Evolutionary conservation across 371 early-diverging fungal genomes (phyloP).

Genomic region (Paraphysoderma sedebokerense): DNA sequence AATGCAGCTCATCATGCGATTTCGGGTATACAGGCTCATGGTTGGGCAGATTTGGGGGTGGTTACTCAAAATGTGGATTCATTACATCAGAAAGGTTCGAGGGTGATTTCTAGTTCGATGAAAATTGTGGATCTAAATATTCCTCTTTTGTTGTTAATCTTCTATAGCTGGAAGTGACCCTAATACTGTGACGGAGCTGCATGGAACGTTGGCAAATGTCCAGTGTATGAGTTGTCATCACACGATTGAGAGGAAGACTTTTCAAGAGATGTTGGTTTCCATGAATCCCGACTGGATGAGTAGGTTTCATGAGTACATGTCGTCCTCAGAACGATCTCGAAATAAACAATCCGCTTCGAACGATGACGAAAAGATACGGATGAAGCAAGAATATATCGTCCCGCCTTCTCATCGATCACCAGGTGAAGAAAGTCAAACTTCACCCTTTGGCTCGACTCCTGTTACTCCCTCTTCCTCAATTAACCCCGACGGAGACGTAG

Average conservation of each 20-base stretch:
- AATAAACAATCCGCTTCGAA: background rate
- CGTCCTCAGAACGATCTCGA: conserved; percentile 2
- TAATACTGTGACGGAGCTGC: conserved; percentile 49
- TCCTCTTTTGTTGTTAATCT: background rate
- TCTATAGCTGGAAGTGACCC: conserved; percentile 16
- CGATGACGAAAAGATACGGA: background rate
- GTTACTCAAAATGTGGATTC: conserved; percentile 90
- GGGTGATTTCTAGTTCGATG: no score
- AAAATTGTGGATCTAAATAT: no score
- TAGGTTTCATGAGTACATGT: conserved; percentile 11
- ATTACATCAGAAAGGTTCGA: conserved; percentile 33
- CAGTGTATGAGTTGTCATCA: conserved; percentile 50
- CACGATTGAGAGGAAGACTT: conserved; percentile 25
- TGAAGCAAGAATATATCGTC: background rate
- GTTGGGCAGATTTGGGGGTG: conserved; percentile 25
- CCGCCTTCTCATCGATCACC: background rate
- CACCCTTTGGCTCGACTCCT: background rate
- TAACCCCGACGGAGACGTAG: conserved; percentile 30
- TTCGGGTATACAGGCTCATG: conserved; percentile 22
- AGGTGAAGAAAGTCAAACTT: background rate
- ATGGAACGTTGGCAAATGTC: conserved; percentile 60
- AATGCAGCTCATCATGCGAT: conserved; percentile 51
- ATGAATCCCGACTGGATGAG: conserved; percentile 60
- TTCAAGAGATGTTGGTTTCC: conserved; percentile 41
- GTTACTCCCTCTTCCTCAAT: background rate